Evolutionary conservation across 2,329 filamentous ascomycete genomes (phyloP), one percentile per base, ranked within the genome.

Genomic region (Fusarium redolens): DNA sequence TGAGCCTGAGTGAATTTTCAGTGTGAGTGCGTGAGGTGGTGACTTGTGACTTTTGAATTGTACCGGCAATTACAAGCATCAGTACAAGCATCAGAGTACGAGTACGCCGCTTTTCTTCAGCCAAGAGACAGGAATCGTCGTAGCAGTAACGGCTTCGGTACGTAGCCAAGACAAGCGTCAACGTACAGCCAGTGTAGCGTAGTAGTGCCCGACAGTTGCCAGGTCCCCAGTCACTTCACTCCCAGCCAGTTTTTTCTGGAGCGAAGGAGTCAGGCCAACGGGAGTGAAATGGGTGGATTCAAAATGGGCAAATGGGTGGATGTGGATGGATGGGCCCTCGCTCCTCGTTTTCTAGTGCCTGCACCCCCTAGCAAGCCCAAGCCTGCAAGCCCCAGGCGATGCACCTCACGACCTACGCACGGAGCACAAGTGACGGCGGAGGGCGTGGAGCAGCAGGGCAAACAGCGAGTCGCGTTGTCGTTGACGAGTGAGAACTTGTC

Each of bases 381-480:
- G 54, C 54, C 54, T 57, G 31, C 41, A 50, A 57, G 62, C 66
- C 57, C 56, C 67, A 48, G 69, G 65, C 69, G 52, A 72, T 69
- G 69, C 69, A 72, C 69, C 69, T 72, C 66, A 69, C 66, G 18
- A 28, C 40, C 40, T 28, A 67, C 67, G 68, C 69, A 73, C 65
- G 69, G 68, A 71, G 67, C 68, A 65, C 50, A 40, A 50, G 58
- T 48, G 74, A 70, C 67, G 77, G 74, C 71, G 76, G 73, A 69
- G 74, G 73, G 54, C 43, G 55, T 73, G 70, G 66, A 68, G 62
- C 66, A 50, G 60, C 41, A 51, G 56, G 44, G 35, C 67, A 65
- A 55, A 33, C 51, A 73, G 44, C 61, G 55, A 68, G 58, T 73
- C 41, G 33, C 50, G 50, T n/a, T 52, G 50, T 52, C 50, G 56